Base-by-base conservation (phyloP, 495 filamentous ascomycete species). In the Annulohypoxylon moriforme region DNA sequence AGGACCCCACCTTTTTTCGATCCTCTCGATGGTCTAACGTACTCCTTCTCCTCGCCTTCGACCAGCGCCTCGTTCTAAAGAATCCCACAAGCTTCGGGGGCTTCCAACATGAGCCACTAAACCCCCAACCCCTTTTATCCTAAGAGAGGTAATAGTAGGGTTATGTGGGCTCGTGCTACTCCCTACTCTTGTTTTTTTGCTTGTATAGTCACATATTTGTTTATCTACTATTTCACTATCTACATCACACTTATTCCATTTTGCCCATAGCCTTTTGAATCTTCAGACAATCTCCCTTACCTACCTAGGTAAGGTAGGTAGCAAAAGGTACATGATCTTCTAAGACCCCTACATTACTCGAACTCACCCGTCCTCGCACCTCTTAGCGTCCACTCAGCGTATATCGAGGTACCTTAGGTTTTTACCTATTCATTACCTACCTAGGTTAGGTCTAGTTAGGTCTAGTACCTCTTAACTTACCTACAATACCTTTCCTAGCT, bases 1-100 rank as follows among this genome's bases (percentile, higher is more conserved):
- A 38, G 44, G 42, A 47, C 70, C 70, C 71, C 65, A 65, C 71
- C 60, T 64, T 63, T 64, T 63, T 61, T 69, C 42, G 65, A 73
- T 73, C 66, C 70, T 73, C 60, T 73, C 50, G 50, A 64, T 66
- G 65, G 65, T 58, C 61, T 29, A 52, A 73, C 65, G 59, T 68
- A 44, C 40, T 72, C 69, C 61, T 72, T 38, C 47, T 59, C 46
- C 25, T 60, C 59, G 6, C 42, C 64, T 31, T 64, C 61, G 24
- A 25, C 62, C 47, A 16, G 31, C 69, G 24, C 40, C 64, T 59
- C 59, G 53, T 33, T 33, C 47, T 60, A 60, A 68, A 64, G 53
- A 60, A 65, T 64, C 59, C 53, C 44, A 68, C 59, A 29, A 60
- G 47, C 67, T 46, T 56, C 16, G 53, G 40, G 40, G 36, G 60